Base-by-base conservation (phyloP, 768 basidiomycete species). In the Phaeolepiota aurea region DNA sequence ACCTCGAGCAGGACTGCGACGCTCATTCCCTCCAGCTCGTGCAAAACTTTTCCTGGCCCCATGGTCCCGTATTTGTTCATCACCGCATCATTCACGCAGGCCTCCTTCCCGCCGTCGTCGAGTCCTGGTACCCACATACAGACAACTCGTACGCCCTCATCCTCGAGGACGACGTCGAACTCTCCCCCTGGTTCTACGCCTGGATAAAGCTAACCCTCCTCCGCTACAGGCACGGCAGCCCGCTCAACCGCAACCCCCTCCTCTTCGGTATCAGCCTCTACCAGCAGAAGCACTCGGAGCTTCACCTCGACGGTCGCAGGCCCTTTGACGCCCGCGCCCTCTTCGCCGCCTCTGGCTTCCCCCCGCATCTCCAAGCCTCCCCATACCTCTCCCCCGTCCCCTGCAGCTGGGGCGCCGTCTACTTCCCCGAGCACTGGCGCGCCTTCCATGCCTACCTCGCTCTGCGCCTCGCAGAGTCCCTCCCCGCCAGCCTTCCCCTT, bases 401-500 rank as follows among this genome's bases (percentile, higher is more conserved):
- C 0, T 91, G 89, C 59, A 88, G 85, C 60, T 93, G 88, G 89
- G 90, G 89, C 11, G 89, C 87, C 2, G 68, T 88, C 25, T 93
- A 91, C 64, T 93, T 93, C 54, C 88, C 90, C 9, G 75, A 87
- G 48, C 80, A 83, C 51, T 91, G 88, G 89, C 74, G 79, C 49
- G 86, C 87, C 55, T 92, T 91, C 57, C 87, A 92, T 60, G 61
- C 65, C 38, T 91, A 87, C 54, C 77, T 91, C 46, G 50, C 75
- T 28, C 53, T 71, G n/a, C 79, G 88, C 19, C 72, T 89, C n/a
- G 69, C 77, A n/a, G 73, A 76, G 41, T 33, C 46, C 30, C 45
- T 57, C 44, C 42, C 71, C 44, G 54, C 64, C 32, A n/a, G n/a
- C n/a, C n/a, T n/a, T n/a, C n/a, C n/a, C n/a, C 61, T 74, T 42